phyloP scores from a whole-genome alignment of 1,284 basidiomycete genomes.

The Tilletiopsis washingtonensis region DNA sequence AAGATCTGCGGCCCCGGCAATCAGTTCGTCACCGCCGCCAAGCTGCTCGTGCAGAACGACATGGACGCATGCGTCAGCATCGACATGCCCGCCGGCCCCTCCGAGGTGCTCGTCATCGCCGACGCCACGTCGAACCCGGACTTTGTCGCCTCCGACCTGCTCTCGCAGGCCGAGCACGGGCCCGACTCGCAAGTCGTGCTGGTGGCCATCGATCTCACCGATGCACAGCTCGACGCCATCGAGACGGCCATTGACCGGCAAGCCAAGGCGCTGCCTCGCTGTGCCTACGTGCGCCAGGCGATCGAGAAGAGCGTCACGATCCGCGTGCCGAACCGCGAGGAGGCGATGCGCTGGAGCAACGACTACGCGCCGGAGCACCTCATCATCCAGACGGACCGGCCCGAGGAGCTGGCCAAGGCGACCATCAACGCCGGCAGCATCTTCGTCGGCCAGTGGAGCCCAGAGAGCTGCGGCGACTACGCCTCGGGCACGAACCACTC shows the following conservation, averaged over 20 bases:
- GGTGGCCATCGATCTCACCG: constrained; percentile 66
- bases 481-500: constrained; percentile 99
- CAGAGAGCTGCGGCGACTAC: constrained; percentile 97
- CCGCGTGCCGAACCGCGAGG: constrained; percentile 59
- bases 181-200: constrained; percentile 96
- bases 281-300: constrained; percentile 83
- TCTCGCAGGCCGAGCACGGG: constrained; percentile 94
- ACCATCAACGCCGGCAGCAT: constrained; percentile 66
- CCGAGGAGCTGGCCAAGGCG: constrained; percentile 32
- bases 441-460: constrained; percentile 65
- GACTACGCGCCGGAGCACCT: constrained; percentile 77
- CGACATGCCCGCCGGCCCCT: constrained; percentile 98
- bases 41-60: constrained; percentile 98
- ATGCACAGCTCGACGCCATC: constrained; percentile 62
- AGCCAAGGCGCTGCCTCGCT: constrained; percentile 75
- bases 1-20: constrained; percentile 97
- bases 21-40: constrained; percentile 98
- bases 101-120: constrained; percentile 59
- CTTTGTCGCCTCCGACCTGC: constrained; percentile 90
- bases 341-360: constrained; percentile 83
- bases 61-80: constrained; percentile 94
- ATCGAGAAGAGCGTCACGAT: constrained; percentile 88
- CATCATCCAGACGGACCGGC: constrained; percentile 32
- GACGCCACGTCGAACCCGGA: constrained; percentile 75
- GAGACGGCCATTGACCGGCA: constrained; percentile 80